Percentiles rank a stretch among this genome's conserved stretches.
phyloP scores from a whole-genome alignment of 2,329 filamentous ascomycete species.

The Fusarium musae region DNA sequence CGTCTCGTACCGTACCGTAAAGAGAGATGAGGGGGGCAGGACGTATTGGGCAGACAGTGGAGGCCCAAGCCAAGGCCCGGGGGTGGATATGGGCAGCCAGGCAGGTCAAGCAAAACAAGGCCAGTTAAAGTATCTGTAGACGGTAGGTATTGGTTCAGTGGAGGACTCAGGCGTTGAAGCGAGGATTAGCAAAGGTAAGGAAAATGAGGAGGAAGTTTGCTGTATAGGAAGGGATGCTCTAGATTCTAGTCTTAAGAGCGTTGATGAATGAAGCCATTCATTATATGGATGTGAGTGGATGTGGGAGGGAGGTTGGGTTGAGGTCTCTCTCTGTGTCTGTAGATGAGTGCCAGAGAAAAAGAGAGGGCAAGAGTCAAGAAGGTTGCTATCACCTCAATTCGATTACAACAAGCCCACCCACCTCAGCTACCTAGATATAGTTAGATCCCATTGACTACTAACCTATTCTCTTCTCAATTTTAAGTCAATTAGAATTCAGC shows the following conservation, averaged over 20 bases:
- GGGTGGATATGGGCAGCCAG: conserved; percentile 22
- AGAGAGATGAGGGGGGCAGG: conserved; percentile 29
- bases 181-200: not conserved
- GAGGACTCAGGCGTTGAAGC: conserved; percentile 18
- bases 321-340: not conserved
- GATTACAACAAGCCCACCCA: not conserved
- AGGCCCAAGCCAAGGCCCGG: conserved; percentile 43
- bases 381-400: not conserved
- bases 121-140: not conserved
- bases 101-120: not conserved
- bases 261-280: conserved; percentile 11
- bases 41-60: conserved; percentile 44
- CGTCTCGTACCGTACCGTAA: not conserved
- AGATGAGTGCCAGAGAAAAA: not conserved
- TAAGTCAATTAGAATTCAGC: not conserved
- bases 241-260: conserved; percentile 11
- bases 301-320: not conserved
- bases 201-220: not conserved
- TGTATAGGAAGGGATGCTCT: conserved; percentile 7
- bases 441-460: not conserved
- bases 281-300: conserved; percentile 2
- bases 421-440: not conserved
- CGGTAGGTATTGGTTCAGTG: not conserved
- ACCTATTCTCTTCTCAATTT: not conserved
- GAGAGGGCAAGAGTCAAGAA: conserved; percentile 4